phyloP scores from a whole-genome alignment of 1,139 yeast species.

The Candida pseudocylindracea region DNA sequence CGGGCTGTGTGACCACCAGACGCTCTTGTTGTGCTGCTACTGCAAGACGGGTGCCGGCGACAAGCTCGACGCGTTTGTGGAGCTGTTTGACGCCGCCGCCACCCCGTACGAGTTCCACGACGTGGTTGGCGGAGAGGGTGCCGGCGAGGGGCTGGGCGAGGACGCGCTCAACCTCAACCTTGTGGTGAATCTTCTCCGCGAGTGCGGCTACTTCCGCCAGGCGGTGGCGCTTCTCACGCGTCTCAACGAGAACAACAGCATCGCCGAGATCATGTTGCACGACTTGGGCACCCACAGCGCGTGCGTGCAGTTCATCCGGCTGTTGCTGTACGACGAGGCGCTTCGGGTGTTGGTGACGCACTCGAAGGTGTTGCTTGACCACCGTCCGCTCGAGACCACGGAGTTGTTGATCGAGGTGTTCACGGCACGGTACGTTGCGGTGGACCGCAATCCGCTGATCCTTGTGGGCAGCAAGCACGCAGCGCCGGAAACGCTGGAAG shows the following conservation, averaged over 20 bases:
- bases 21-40: slow-evolving; percentile 59
- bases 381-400: slow-evolving; percentile 64
- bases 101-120: neutral
- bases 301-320: slow-evolving; percentile 44
- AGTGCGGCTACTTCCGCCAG: slow-evolving; percentile 45
- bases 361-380: slow-evolving; percentile 42
- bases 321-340: slow-evolving; percentile 60
- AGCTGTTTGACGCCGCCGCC: slow-evolving; percentile 11
- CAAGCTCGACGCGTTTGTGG: slow-evolving; percentile 37
- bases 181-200: slow-evolving; percentile 54
- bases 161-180: slow-evolving; percentile 10
- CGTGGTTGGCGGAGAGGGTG: no score
- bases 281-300: slow-evolving; percentile 41
- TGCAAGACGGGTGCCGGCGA: slow-evolving; percentile 51
- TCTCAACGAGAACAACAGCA: slow-evolving; percentile 50
- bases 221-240: slow-evolving; percentile 54
- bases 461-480: slow-evolving; percentile 2
- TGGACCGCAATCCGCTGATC: slow-evolving; percentile 1
- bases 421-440: slow-evolving; percentile 59
- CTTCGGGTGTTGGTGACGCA: slow-evolving; percentile 45
- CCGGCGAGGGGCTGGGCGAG: no score
- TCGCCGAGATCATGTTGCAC: slow-evolving; percentile 55
- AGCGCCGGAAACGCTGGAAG: neutral
- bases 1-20: slow-evolving; percentile 61
- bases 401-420: slow-evolving; percentile 65